A percentile compares a stretch with the other conserved stretches of the same genome.
Evolutionary conservation across 345 rosid genomes (phyloP).

Genomic region (Punica granatum): DNA sequence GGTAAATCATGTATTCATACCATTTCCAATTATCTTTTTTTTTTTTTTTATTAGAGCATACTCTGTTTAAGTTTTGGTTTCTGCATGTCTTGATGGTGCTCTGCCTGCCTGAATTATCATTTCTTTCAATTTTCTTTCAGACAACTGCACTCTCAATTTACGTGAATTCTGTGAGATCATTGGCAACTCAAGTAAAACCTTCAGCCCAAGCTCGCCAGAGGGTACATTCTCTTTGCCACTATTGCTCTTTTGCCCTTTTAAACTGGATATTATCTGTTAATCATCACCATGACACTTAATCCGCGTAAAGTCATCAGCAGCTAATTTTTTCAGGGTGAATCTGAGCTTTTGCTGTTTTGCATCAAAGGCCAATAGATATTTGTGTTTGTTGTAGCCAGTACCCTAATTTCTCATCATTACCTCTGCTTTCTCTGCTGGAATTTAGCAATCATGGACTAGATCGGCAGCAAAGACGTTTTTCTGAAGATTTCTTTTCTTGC

Average conservation of each 20-base stretch:
- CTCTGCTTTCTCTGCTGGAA: not conserved
- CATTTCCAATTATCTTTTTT: conserved; percentile 2
- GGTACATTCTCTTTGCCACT: conserved; percentile 32
- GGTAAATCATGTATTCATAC: not conserved
- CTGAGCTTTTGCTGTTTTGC: not conserved
- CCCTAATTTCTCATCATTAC: not conserved
- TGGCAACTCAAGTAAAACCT: conserved; percentile 46
- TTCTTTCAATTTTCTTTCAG: conserved; percentile 23
- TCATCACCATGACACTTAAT: not conserved
- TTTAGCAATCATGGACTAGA: not conserved
- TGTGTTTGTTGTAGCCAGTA: not conserved
- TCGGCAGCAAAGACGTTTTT: not conserved
- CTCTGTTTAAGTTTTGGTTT: not conserved
- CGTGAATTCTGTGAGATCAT: conserved; percentile 34
- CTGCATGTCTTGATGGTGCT: not conserved
- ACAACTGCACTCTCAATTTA: conserved; percentile 33
- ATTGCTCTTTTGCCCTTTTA: not conserved
- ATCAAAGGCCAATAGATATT: not conserved
- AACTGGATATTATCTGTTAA: not conserved
- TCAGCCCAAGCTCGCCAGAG: conserved; percentile 59
- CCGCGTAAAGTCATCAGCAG: not conserved
- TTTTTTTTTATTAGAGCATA: not conserved
- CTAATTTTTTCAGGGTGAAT: not conserved
- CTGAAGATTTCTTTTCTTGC: not conserved
- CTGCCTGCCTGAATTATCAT: not conserved